phyloP scores from a whole-genome alignment of 2,329 filamentous ascomycete genomes.

The Albifimbria verrucaria region DNA sequence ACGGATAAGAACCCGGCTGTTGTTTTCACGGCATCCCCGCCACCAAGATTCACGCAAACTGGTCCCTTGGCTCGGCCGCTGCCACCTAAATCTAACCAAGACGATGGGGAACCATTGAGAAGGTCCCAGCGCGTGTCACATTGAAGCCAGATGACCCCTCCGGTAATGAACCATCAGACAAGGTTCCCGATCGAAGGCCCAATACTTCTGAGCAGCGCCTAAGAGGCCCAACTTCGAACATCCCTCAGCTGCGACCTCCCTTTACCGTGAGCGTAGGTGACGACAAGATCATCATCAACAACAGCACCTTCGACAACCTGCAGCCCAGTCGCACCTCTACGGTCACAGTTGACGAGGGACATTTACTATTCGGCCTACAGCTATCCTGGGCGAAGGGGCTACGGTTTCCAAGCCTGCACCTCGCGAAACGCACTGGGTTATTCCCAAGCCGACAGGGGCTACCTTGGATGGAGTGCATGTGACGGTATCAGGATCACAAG shows the following conservation, averaged over 20 bases:
- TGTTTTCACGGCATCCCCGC: constrained; percentile 20
- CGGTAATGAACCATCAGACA: no score
- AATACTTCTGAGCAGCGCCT: no score
- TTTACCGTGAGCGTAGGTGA: constrained; percentile 43
- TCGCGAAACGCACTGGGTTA: constrained; percentile 22
- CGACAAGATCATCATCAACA: constrained; percentile 44
- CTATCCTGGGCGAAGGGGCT: constrained; percentile 40
- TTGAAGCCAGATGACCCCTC: no score
- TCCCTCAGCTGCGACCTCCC: constrained; percentile 7
- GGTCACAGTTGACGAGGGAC: constrained; percentile 37
- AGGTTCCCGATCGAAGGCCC: no score
- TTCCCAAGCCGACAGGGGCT: constrained; percentile 33
- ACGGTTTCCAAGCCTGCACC: constrained; percentile 40
- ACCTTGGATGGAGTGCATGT: constrained; percentile 37
- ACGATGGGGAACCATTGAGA: no score
- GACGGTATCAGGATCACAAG: constrained; percentile 36
- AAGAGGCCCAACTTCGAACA: no score
- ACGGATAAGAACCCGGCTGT: constrained; percentile 55
- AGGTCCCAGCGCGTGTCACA: no score
- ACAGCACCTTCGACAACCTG: constrained; percentile 39
- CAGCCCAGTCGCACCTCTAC: constrained; percentile 34
- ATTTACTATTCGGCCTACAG: constrained; percentile 47
- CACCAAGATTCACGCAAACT: background rate
- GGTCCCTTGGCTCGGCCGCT: no score
- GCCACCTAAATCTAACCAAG: no score